Evolutionary conservation across 176 grass and related monocot species (phyloP).

Genomic region (Bromus sterilis): DNA sequence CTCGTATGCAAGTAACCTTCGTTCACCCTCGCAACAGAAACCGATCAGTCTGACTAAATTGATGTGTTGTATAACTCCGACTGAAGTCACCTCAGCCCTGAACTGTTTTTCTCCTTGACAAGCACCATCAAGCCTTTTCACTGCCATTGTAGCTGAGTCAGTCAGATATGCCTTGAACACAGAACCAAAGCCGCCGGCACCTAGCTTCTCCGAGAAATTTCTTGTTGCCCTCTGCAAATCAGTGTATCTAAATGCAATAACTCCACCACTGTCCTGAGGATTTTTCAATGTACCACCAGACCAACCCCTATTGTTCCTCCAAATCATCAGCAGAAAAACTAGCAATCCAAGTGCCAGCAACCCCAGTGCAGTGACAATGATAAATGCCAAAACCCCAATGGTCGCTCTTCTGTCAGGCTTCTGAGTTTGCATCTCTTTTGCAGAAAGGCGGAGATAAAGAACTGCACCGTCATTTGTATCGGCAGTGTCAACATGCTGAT

Average conservation of each 20-base stretch:
- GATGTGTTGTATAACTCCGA: slow-evolving; percentile 44
- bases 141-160: slow-evolving; percentile 24
- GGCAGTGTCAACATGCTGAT: not conserved
- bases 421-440: slow-evolving; percentile 27
- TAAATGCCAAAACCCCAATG: not conserved
- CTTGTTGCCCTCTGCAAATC: slow-evolving; percentile 34
- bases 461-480: not conserved
- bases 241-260: slow-evolving; percentile 22
- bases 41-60: slow-evolving; percentile 51
- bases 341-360: slow-evolving; percentile 1
- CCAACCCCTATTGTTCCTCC: not conserved
- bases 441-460: slow-evolving; percentile 37
- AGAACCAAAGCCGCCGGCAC: slow-evolving; percentile 35
- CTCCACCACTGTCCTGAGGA: slow-evolving; percentile 6
- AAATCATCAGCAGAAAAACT: not conserved
- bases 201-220: slow-evolving; percentile 41
- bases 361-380: not conserved
- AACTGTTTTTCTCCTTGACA: slow-evolving; percentile 50
- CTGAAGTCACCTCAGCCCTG: slow-evolving; percentile 6
- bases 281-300: not conserved
- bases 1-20: slow-evolving; percentile 46
- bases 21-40: slow-evolving; percentile 36
- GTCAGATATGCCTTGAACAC: slow-evolving; percentile 46
- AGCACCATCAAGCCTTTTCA: slow-evolving; percentile 43
- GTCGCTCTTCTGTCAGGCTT: not conserved